A percentile compares a stretch with the other conserved stretches of the same genome.
These are phyloP conservation scores for Penicillium nucicola DNA, from an alignment of 495 filamentous ascomycete genomes.

Conservation along the genomic window DNA sequence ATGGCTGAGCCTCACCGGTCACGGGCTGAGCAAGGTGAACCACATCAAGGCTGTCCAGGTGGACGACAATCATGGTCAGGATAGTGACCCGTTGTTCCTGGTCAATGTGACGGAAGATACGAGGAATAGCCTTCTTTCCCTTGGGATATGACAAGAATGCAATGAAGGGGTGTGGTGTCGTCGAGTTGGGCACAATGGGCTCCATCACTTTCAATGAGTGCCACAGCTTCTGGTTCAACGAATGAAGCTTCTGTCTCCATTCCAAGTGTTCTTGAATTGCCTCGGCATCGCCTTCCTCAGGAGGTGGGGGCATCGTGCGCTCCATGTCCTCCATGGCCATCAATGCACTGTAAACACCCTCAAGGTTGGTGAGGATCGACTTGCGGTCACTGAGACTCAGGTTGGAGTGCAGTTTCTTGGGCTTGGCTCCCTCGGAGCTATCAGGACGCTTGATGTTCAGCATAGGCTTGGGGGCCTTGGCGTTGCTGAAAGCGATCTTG, in stretches of 20 bases:
- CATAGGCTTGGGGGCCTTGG: slow-evolving; percentile 90
- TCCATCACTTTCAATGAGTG: slow-evolving; percentile 82
- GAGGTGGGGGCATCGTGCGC: slow-evolving; percentile 73
- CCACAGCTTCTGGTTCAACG: slow-evolving; percentile 82
- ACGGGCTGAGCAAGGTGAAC: slow-evolving; percentile 71
- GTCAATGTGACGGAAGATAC: slow-evolving; percentile 90
- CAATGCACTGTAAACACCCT: slow-evolving; percentile 77
- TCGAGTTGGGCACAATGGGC: slow-evolving; percentile 71
- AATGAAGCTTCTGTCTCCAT: slow-evolving; percentile 67
- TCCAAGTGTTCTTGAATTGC: slow-evolving; percentile 62
- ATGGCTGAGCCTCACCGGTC: slow-evolving; percentile 65
- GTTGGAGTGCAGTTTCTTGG: slow-evolving; percentile 41
- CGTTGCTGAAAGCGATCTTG: slow-evolving; percentile 98
- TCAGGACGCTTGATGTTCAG: slow-evolving; percentile 94
- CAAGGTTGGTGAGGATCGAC: slow-evolving; percentile 76
- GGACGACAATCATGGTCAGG: slow-evolving; percentile 91
- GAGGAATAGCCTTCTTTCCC: slow-evolving; percentile 92
- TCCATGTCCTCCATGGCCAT: slow-evolving; percentile 95
- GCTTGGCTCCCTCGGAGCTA: slow-evolving; percentile 50
- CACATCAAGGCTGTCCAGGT: slow-evolving; percentile 88
- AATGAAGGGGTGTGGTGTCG: slow-evolving; percentile 88
- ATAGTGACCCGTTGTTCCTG: slow-evolving; percentile 90
- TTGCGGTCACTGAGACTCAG: slow-evolving; percentile 71
- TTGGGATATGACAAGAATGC: slow-evolving; percentile 91
- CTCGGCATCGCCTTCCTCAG: slow-evolving; percentile 60